These are phyloP conservation scores for Linum usitatissimum DNA, from an alignment of 345 rosid genomes.

Conservation along the genomic window DNA sequence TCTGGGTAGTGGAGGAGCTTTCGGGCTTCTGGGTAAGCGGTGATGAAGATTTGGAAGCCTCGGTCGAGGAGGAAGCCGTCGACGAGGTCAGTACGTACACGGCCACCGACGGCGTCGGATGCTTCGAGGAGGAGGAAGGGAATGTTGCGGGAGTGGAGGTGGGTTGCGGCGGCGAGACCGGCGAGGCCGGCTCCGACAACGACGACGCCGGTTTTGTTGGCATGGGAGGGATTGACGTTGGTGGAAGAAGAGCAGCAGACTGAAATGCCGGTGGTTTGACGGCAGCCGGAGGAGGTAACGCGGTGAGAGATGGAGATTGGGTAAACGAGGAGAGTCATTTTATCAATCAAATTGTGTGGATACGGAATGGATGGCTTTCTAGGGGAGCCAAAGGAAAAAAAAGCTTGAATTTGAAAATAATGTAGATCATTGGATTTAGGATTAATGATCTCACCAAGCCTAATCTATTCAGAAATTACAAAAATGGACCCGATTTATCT, in stretches of 20 bases:
- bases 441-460: too few species aligned
- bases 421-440: too few species aligned
- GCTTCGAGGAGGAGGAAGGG: constrained; percentile 73
- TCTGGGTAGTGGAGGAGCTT: constrained; percentile 56
- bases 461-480: too few species aligned
- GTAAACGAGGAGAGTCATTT: not conserved
- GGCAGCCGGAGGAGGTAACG: not conserved
- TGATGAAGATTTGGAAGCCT: constrained; percentile 96
- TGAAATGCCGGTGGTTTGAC: not conserved
- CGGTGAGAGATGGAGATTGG: not conserved
- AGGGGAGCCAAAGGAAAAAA: too few species aligned
- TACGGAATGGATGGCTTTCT: too few species aligned
- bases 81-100: constrained; percentile 70
- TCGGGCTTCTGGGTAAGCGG: constrained; percentile 81
- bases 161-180: constrained; percentile 79
- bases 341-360: too few species aligned
- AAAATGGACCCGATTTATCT: too few species aligned
- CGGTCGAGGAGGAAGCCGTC: constrained; percentile 82
- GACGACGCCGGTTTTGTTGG: constrained; percentile 34
- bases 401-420: too few species aligned
- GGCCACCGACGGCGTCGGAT: constrained; percentile 78
- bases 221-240: not conserved
- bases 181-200: constrained; percentile 81
- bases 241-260: constrained; percentile 1
- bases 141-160: constrained; percentile 39